These are phyloP conservation scores for Entrophospora sp. DNA, from an alignment of 192 early-diverging fungal species.

Conservation along the genomic window DNA sequence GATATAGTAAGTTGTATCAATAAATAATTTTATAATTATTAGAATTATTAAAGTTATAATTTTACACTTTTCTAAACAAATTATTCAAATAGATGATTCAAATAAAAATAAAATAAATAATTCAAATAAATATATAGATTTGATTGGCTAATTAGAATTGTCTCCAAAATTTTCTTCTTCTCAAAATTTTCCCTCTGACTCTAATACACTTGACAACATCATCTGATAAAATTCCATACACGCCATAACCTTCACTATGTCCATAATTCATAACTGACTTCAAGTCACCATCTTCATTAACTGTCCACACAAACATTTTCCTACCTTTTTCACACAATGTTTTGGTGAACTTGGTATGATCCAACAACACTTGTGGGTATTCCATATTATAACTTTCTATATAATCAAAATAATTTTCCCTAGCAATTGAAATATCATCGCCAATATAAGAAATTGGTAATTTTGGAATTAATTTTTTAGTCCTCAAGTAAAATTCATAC, in stretches of 20 bases:
- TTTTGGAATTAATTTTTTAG: slow-evolving; percentile 22
- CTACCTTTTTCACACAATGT: slow-evolving; percentile 24
- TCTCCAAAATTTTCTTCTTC: neutral
- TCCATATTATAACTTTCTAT: slow-evolving; percentile 27
- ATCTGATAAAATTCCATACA: slow-evolving; percentile 33
- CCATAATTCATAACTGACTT: too few relatives aligned
- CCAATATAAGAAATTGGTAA: slow-evolving; percentile 33
- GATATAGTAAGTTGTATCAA: too few relatives aligned
- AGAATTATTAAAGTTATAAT: too few relatives aligned
- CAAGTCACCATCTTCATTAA: slow-evolving; percentile 27
- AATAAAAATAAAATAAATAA: too few relatives aligned
- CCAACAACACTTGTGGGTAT: slow-evolving; percentile 19
- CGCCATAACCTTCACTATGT: slow-evolving; percentile 18
- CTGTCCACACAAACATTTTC: slow-evolving; percentile 34
- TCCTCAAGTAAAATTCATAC: slow-evolving; percentile 20
- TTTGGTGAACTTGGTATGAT: slow-evolving; percentile 25
- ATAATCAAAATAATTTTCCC: slow-evolving; percentile 22
- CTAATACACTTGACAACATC: slow-evolving; percentile 22
- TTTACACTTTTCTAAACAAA: too few relatives aligned
- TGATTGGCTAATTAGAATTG: too few relatives aligned
- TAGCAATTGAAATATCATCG: slow-evolving; percentile 21
- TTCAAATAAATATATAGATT: too few relatives aligned
- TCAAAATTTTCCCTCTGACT: neutral
- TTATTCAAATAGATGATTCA: too few relatives aligned
- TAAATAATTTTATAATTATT: too few relatives aligned